Base-by-base conservation (phyloP, 2,329 filamentous ascomycete species). In the Aspergillus sojae region DNA sequence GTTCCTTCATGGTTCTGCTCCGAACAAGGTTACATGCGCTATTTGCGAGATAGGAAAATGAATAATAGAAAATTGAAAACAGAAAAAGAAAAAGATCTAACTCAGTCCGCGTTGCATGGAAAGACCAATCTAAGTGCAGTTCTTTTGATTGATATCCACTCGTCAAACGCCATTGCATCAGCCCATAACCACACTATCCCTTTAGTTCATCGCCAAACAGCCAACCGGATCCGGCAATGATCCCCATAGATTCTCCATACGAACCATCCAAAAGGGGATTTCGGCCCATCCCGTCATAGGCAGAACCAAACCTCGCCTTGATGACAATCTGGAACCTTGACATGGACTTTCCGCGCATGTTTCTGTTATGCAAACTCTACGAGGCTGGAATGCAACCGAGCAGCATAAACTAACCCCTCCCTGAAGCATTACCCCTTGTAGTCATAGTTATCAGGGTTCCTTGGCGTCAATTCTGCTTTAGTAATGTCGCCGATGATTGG, bases 211-310 rank as follows among this genome's bases (percentile, higher is more conserved):
- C 12, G 16, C 5, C 12, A 11, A 19, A 28, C 26, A 19, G 21
- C 52, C 52, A 54, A 54, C 52, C 52, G 52, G 52, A 36, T 54
- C n/a, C 9, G 11, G 52, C 30, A 4, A 5, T 5, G 30, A n/a
- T 36, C 32, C 52, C 52, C 52, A 21, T 34, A 2, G 12, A 19
- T 14, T 23, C 52, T 21, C 30, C 52, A 34, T 54, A 34, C 28
- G 16, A 32, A 34, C 52, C 52, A 54, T 34, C 16, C 52, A 34
- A 34, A 54, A 54, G 32, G 52, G 19, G 32, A 54, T 54, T 54
- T 54, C 30, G 52, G 30, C 28, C 52, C 52, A 54, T 54, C 52
- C 52, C 32, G 52, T 36, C 52, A 54, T 26, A 50, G 45, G 30
- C 16, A 32, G 14, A 53, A 53, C 50, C 50, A 54, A 54, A 50